phyloP scores from a whole-genome alignment of 2,329 filamentous ascomycete genomes.

The Fusarium solani-melongenae region DNA sequence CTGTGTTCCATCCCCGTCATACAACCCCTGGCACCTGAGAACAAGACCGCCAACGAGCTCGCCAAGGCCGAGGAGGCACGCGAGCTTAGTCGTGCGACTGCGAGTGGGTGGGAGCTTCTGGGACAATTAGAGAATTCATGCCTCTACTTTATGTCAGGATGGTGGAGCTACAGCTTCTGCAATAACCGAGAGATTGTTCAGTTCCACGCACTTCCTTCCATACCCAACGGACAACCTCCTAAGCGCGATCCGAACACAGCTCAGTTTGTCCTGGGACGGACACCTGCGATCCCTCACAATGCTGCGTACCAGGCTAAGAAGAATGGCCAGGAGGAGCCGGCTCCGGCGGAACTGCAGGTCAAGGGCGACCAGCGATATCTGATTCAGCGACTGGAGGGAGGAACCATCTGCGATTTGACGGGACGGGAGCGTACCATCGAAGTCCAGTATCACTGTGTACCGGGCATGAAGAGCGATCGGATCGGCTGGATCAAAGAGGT shows the following conservation, averaged over 20 bases:
- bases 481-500: slow-evolving; percentile 96
- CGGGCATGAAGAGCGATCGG: slow-evolving; percentile 75
- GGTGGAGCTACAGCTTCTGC: slow-evolving; percentile 98
- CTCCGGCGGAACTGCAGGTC: slow-evolving; percentile 75
- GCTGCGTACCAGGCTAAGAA: slow-evolving; percentile 39
- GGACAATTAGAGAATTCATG: slow-evolving; percentile 83
- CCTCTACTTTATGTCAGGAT: slow-evolving; percentile 84
- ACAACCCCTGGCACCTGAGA: slow-evolving; percentile 64
- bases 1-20: slow-evolving; percentile 87
- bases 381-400: slow-evolving; percentile 82
- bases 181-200: slow-evolving; percentile 89
- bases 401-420: slow-evolving; percentile 88
- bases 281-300: slow-evolving; percentile 48
- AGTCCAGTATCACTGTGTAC: slow-evolving; percentile 83
- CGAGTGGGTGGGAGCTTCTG: slow-evolving; percentile 83
- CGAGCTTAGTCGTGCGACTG: slow-evolving; percentile 81
- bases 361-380: slow-evolving; percentile 88
- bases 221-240: slow-evolving; percentile 76
- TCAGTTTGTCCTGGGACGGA: slow-evolving; percentile 80
- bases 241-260: slow-evolving; percentile 79
- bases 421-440: slow-evolving; percentile 85
- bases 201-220: slow-evolving; percentile 83
- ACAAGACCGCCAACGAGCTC: slow-evolving; percentile 74
- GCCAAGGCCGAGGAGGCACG: slow-evolving; percentile 81
- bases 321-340: slow-evolving; percentile 43